phyloP scores from a whole-genome alignment of 2,329 filamentous ascomycete genomes.

The Colletotrichum zoysiae region DNA sequence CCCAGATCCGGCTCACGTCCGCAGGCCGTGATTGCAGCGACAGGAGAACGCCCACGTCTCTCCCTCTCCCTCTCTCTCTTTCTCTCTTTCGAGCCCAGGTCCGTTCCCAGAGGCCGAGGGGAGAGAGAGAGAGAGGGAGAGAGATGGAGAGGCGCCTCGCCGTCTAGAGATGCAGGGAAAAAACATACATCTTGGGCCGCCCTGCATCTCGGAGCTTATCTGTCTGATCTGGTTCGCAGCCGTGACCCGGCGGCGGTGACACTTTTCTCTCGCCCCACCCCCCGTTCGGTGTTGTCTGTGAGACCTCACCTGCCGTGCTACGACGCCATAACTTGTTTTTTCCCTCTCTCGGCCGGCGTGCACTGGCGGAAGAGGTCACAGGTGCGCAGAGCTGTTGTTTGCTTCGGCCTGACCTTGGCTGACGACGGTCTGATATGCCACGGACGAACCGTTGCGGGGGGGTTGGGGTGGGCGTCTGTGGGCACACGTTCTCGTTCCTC shows the following conservation, averaged over 20 bases:
- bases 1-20: slow-evolving; percentile 21
- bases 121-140: not conserved
- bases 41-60: not conserved
- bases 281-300: slow-evolving; percentile 6
- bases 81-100: not conserved
- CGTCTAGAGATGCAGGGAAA: not conserved
- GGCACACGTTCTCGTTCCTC: not conserved
- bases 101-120: not conserved
- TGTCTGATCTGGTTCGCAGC: slow-evolving; percentile 21
- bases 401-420: slow-evolving; percentile 5
- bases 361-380: not conserved
- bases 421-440: slow-evolving; percentile 3
- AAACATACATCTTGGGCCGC: not conserved
- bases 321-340: slow-evolving; percentile 5
- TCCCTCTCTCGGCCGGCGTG: not conserved
- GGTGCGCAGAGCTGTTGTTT: not conserved
- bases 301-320: not conserved
- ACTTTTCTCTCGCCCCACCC: not conserved
- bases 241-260: slow-evolving; percentile 5
- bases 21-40: slow-evolving; percentile 26
- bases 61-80: too few species aligned
- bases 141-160: not conserved
- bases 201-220: slow-evolving; percentile 1
- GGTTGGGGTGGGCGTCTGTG: slow-evolving; percentile 2
- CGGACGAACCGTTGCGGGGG: slow-evolving; percentile 2